Conservation (phyloP, 371 early-diverging fungal genomes). For the Rhizopus sp. region DNA sequence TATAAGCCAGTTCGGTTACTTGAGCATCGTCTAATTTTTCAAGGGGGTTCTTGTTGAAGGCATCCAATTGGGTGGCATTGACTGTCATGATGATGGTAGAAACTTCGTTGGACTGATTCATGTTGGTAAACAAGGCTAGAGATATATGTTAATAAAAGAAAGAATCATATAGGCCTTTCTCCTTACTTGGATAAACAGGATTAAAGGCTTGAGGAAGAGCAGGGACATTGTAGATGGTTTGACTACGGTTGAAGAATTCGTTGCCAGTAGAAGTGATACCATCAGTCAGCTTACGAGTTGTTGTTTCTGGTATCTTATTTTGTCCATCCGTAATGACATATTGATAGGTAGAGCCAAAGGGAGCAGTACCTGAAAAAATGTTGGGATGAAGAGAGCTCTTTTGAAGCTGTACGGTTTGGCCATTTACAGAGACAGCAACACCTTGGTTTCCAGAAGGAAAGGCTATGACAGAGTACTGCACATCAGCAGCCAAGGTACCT, state of each 20-base stretch:
- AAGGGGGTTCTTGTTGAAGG: constrained; percentile 30
- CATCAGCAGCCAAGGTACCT: constrained; percentile 30
- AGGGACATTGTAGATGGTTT: constrained; percentile 45
- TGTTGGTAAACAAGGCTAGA: constrained; percentile 28
- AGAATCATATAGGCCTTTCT: neutral
- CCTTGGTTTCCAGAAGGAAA: constrained; percentile 36
- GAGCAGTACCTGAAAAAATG: constrained; percentile 40
- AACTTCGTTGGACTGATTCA: constrained; percentile 47
- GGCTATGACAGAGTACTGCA: constrained; percentile 47
- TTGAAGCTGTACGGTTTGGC: constrained; percentile 30
- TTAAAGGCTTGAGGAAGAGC: constrained; percentile 55
- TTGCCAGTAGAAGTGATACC: constrained; percentile 50
- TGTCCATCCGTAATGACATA: constrained; percentile 32
- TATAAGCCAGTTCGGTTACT: constrained; percentile 40
- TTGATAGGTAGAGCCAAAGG: constrained; percentile 36
- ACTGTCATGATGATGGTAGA: constrained; percentile 53
- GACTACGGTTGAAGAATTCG: constrained; percentile 55
- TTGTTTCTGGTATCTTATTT: constrained; percentile 24
- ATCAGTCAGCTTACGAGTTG: constrained; percentile 38
- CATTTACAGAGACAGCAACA: constrained; percentile 39
- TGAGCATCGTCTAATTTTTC: constrained; percentile 30
- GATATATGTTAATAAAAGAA: neutral
- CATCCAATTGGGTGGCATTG: constrained; percentile 39
- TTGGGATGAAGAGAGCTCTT: constrained; percentile 31
- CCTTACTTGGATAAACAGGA: constrained; percentile 30